phyloP scores from a whole-genome alignment of 345 rosid genomes.

The Physaria fendleri region DNA sequence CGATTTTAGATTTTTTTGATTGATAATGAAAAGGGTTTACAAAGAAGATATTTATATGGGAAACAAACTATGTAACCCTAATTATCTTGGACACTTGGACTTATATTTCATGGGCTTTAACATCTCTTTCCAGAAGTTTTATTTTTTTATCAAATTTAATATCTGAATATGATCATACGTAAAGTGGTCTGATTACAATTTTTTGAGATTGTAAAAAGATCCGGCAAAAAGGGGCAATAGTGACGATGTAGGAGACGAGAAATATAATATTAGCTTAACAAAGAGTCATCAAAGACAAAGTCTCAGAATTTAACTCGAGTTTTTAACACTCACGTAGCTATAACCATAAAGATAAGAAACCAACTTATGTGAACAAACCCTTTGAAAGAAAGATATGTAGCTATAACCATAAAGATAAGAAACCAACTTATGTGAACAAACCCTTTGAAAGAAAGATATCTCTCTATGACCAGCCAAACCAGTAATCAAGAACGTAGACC shows the following conservation, averaged over 20 bases:
- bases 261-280: conserved; percentile 3
- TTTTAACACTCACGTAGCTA: conserved; percentile 7
- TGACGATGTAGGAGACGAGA: not conserved
- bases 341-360: not conserved
- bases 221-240: not conserved
- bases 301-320: not conserved
- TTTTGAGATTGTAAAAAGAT: not conserved
- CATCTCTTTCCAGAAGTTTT: too few species aligned
- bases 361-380: conserved; percentile 9
- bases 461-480: conserved; percentile 94
- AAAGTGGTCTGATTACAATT: not conserved
- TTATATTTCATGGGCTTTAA: too few species aligned
- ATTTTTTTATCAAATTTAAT: not conserved
- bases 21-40: too few species aligned
- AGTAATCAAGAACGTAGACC: conserved; percentile 78
- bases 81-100: too few species aligned
- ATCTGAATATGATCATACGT: not conserved
- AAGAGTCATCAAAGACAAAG: not conserved
- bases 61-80: too few species aligned
- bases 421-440: conserved; percentile 8
- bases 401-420: conserved; percentile 69
- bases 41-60: too few species aligned
- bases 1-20: too few species aligned
- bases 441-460: conserved; percentile 27
- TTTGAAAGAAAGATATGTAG: conserved; percentile 22